Percentiles rank a stretch among this genome's conserved stretches.
Evolutionary conservation across 441 rosid genomes (phyloP).

Genomic region (Eruca vesicaria): DNA sequence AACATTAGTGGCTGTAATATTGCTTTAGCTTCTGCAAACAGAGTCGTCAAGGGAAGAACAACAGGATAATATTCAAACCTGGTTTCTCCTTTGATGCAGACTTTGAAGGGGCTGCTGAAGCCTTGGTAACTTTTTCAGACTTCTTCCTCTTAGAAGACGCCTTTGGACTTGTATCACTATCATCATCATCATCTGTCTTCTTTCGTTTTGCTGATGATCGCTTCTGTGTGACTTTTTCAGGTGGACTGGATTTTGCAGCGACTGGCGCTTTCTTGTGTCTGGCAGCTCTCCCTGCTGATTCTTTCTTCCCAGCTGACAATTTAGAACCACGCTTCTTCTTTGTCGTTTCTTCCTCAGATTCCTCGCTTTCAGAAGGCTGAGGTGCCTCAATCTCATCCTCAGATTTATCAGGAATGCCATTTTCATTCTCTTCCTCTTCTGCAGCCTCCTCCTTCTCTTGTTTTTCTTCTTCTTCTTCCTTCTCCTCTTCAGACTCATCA

Average conservation of each 20-base stretch:
- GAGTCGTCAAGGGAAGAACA: background rate
- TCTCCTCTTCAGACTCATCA: too few species aligned
- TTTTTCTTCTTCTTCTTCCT: too few species aligned
- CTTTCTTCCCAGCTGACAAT: too few species aligned
- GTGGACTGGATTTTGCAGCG: constrained; percentile 42
- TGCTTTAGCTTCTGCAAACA: background rate
- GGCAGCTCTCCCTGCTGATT: too few species aligned
- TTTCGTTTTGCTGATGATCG: constrained; percentile 42
- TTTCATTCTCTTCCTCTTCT: too few species aligned
- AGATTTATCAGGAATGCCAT: too few species aligned
- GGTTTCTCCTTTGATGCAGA: background rate
- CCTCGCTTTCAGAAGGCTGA: too few species aligned
- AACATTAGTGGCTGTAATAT: constrained; percentile 11
- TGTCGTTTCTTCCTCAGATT: too few species aligned
- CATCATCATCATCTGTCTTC: constrained; percentile 57
- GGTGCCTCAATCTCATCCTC: too few species aligned
- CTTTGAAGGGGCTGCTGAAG: background rate
- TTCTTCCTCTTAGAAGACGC: constrained; percentile 59
- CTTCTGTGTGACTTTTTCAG: constrained; percentile 49
- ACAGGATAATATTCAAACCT: background rate
- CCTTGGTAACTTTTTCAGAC: background rate
- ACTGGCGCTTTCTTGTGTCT: too few species aligned
- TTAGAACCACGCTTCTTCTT: too few species aligned
- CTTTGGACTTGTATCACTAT: constrained; percentile 56
- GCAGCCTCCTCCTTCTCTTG: too few species aligned